phyloP scores from a whole-genome alignment of 202 grass and related monocot genomes.

The Dendrocalamus latiflorus region DNA sequence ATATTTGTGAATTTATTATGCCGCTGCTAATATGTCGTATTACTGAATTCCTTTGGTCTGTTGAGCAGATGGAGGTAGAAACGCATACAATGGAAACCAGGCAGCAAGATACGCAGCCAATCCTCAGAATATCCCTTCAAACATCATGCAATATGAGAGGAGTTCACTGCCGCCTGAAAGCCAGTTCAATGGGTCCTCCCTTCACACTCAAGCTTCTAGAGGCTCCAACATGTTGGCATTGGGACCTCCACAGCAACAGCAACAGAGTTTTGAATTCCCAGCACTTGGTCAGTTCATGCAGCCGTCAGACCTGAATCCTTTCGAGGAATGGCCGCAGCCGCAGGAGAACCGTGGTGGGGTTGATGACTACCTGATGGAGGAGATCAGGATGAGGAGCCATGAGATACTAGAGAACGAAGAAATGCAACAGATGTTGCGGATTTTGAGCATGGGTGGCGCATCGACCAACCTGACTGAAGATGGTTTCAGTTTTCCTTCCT shows the following conservation, averaged over 20 bases:
- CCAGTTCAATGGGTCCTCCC: constrained; percentile 46
- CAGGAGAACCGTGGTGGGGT: too few relatives aligned
- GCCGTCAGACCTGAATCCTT: too few relatives aligned
- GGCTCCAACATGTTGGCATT: too few relatives aligned
- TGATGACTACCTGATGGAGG: too few relatives aligned
- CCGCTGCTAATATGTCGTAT: not conserved
- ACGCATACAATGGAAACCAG: constrained; percentile 48
- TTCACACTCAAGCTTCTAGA: constrained; percentile 38
- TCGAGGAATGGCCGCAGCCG: too few relatives aligned
- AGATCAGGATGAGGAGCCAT: too few relatives aligned
- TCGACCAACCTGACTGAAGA: constrained; percentile 37
- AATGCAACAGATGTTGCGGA: too few relatives aligned
- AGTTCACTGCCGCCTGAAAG: constrained; percentile 29
- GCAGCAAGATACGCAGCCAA: constrained; percentile 38
- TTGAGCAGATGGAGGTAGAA: constrained; percentile 47
- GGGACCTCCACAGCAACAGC: too few relatives aligned
- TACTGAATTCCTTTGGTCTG: constrained; percentile 23
- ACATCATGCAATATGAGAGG: constrained; percentile 51
- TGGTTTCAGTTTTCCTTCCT: constrained; percentile 44
- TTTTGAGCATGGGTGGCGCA: constrained; percentile 65
- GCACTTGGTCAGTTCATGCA: too few relatives aligned
- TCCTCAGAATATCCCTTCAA: constrained; percentile 39
- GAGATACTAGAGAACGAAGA: too few relatives aligned
- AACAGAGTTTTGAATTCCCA: too few relatives aligned
- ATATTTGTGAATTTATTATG: constrained; percentile 5